These are phyloP conservation scores for Cercophora samala DNA, from an alignment of 495 filamentous ascomycete genomes.

Conservation along the genomic window DNA sequence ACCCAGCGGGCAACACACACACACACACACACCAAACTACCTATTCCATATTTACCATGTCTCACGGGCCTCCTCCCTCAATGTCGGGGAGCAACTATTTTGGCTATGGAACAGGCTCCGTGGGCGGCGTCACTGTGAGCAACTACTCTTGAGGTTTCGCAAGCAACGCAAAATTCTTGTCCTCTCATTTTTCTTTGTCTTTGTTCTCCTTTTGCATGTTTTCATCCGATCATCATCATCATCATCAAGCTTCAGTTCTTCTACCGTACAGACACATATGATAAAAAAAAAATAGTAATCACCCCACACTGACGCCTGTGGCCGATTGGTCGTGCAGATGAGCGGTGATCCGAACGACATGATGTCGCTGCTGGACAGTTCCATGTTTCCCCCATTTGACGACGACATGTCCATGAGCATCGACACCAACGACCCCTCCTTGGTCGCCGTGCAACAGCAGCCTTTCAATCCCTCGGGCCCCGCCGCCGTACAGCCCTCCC, in stretches of 20 bases:
- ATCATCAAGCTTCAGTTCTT: background rate
- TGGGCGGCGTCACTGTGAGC: constrained; percentile 10
- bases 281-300: background rate
- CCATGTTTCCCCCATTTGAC: constrained; percentile 38
- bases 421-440: constrained; percentile 27
- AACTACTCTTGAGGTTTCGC: constrained; percentile 11
- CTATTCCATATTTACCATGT: constrained; percentile 30
- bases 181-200: constrained; percentile 8
- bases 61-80: constrained; percentile 32
- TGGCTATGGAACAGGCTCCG: constrained; percentile 26
- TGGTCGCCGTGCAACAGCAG: constrained; percentile 7
- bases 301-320: constrained; percentile 22
- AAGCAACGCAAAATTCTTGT: constrained; percentile 1
- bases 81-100: constrained; percentile 33
- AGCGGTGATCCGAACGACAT: constrained; percentile 33
- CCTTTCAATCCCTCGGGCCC: constrained; percentile 14
- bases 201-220: constrained; percentile 8
- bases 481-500: constrained; percentile 14
- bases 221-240: background rate
- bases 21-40: constrained; percentile 1
- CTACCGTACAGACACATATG: background rate
- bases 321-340: constrained; percentile 29
- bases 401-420: constrained; percentile 37
- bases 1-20: background rate
- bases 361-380: constrained; percentile 42